Percentiles rank a stretch among this genome's conserved stretches.
These are phyloP conservation scores for Penicillium corylophilum DNA, from an alignment of 2,329 filamentous ascomycete genomes.

Conservation along the genomic window DNA sequence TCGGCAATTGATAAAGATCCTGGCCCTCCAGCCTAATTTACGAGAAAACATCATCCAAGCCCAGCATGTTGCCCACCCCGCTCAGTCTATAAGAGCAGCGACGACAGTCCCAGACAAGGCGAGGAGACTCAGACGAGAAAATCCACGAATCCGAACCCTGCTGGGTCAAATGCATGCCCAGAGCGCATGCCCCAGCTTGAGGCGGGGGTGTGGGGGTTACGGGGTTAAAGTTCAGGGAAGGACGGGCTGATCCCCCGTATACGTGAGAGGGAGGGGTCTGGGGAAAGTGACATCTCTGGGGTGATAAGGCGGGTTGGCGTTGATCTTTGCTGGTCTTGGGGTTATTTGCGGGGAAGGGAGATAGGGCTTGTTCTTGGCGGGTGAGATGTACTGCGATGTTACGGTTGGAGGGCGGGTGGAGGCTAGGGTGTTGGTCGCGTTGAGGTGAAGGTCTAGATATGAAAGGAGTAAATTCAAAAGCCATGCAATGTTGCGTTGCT, in stretches of 20 bases:
- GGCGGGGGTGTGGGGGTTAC: conserved; percentile 8
- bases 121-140: conserved; percentile 9
- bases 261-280: no score
- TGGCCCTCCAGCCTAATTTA: background rate
- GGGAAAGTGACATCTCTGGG: background rate
- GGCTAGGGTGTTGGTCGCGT: background rate
- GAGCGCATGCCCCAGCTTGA: background rate
- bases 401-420: background rate
- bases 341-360: background rate
- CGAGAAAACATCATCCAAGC: conserved; percentile 3
- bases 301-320: background rate
- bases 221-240: conserved; percentile 1
- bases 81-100: conserved; percentile 7
- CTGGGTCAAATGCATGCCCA: conserved; percentile 1
- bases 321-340: background rate
- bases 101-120: conserved; percentile 7
- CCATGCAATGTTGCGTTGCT: background rate
- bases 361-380: background rate
- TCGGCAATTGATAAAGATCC: conserved; percentile 12
- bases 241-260: background rate
- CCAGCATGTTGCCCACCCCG: conserved; percentile 1
- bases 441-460: background rate
- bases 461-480: background rate
- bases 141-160: conserved; percentile 23
- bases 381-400: background rate